Evolutionary conservation across 2,329 filamentous ascomycete genomes (phyloP).

Genomic region (Colletotrichum chlorophyti): DNA sequence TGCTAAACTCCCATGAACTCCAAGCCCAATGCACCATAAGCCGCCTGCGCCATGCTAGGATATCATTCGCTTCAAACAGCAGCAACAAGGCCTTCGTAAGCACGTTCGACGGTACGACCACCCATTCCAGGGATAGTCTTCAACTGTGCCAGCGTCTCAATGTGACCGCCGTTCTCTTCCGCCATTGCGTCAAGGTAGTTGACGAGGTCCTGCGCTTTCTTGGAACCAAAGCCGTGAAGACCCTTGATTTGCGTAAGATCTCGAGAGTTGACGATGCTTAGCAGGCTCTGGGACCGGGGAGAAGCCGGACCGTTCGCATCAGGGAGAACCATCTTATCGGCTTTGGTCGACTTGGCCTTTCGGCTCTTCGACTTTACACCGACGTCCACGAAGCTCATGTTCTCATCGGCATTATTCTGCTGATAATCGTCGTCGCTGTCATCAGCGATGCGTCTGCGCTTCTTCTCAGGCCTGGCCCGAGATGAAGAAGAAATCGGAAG

Average conservation of each 20-base stretch:
- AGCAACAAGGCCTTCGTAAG: slow-evolving; percentile 55
- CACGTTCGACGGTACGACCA: slow-evolving; percentile 61
- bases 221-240: slow-evolving; percentile 74
- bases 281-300: slow-evolving; percentile 66
- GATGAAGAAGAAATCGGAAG: background rate
- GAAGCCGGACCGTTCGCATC: slow-evolving; percentile 53
- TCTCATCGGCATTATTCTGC: slow-evolving; percentile 49
- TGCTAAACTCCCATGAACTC: slow-evolving; percentile 27
- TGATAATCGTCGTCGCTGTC: slow-evolving; percentile 48
- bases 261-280: slow-evolving; percentile 77
- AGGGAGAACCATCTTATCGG: slow-evolving; percentile 33
- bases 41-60: slow-evolving; percentile 13
- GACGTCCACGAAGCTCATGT: slow-evolving; percentile 41
- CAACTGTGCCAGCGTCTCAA: slow-evolving; percentile 59
- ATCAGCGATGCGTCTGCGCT: slow-evolving; percentile 30
- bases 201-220: slow-evolving; percentile 70
- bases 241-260: slow-evolving; percentile 70
- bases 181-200: slow-evolving; percentile 57
- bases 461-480: slow-evolving; percentile 30
- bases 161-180: slow-evolving; percentile 47
- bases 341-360: slow-evolving; percentile 39
- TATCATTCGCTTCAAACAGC: slow-evolving; percentile 4
- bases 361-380: slow-evolving; percentile 37
- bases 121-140: slow-evolving; percentile 63
- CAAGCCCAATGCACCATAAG: slow-evolving; percentile 22